Evolutionary conservation across 306 rosid species (phyloP).

Genomic region (Lagenaria siceraria): DNA sequence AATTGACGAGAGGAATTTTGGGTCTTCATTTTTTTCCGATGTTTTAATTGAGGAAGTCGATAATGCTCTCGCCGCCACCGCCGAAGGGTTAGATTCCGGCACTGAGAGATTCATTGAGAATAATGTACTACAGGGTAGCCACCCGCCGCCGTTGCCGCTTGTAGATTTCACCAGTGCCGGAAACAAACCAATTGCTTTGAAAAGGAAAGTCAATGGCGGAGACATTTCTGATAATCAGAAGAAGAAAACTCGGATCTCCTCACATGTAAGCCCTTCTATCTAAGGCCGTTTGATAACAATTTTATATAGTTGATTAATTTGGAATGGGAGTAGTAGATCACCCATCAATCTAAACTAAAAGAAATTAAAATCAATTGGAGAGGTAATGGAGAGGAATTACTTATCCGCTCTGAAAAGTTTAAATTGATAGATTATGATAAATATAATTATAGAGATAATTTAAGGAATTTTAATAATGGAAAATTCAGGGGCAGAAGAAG

Average conservation of each 20-base stretch:
- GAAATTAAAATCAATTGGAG: too few species aligned
- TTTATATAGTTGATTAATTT: too few species aligned
- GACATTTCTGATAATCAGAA: conserved; percentile 19
- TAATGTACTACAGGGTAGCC: neutral
- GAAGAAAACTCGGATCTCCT: conserved; percentile 33
- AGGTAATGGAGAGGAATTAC: too few species aligned
- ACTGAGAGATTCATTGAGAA: neutral
- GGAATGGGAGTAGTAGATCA: too few species aligned
- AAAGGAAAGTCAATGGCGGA: conserved; percentile 25
- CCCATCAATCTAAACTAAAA: neutral
- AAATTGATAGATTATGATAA: too few species aligned
- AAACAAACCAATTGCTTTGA: conserved; percentile 7
- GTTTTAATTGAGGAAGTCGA: neutral
- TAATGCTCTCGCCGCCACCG: neutral
- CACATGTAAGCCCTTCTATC: conserved; percentile 39
- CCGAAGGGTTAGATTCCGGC: neutral
- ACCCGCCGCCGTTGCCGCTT: neutral
- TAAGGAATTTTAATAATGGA: neutral
- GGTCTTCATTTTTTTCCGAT: neutral
- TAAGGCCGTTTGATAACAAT: too few species aligned
- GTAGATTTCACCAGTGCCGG: neutral
- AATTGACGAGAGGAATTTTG: neutral
- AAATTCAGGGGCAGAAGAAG: conserved; percentile 32
- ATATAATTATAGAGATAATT: too few species aligned
- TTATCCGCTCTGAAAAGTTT: too few species aligned